Evolutionary conservation across 2,329 filamentous ascomycete species (phyloP).

Genomic region (Microcyclospora tardicrescens): DNA sequence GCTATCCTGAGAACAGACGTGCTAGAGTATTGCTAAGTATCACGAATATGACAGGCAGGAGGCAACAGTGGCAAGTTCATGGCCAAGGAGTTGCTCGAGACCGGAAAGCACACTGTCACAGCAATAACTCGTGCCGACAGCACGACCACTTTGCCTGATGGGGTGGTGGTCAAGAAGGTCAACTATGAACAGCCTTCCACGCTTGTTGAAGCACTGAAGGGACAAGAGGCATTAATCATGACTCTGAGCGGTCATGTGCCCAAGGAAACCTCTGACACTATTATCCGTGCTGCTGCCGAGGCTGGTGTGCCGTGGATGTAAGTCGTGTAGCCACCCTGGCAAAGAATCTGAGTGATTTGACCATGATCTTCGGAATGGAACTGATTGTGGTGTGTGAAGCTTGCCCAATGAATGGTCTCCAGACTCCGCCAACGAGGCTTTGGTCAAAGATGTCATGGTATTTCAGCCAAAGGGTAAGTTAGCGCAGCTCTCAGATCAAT

Average conservation of each 20-base stretch:
- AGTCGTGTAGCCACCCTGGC: too few relatives aligned
- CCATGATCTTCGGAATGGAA: too few relatives aligned
- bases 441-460: conserved; percentile 12
- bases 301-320: conserved; percentile 26
- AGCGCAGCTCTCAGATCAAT: too few relatives aligned
- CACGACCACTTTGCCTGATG: conserved; percentile 27
- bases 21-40: too few relatives aligned
- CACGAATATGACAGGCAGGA: conserved; percentile 2
- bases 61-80: conserved; percentile 27
- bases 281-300: conserved; percentile 18
- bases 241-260: conserved; percentile 4
- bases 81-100: conserved; percentile 23
- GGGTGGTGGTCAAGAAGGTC: conserved; percentile 26
- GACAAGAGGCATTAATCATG: conserved; percentile 25
- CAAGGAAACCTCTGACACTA: conserved; percentile 1
- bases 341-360: too few relatives aligned
- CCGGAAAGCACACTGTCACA: conserved; percentile 25
- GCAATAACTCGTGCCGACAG: conserved; percentile 35
- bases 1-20: too few relatives aligned
- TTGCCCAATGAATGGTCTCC: conserved; percentile 27
- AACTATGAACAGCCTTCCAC: conserved; percentile 35
- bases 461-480: conserved; percentile 1
- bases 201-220: conserved; percentile 22
- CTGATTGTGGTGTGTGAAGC: not conserved
- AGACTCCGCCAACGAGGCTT: conserved; percentile 16